phyloP scores from a whole-genome alignment of 768 basidiomycete genomes.

The Auricularia heimuer region DNA sequence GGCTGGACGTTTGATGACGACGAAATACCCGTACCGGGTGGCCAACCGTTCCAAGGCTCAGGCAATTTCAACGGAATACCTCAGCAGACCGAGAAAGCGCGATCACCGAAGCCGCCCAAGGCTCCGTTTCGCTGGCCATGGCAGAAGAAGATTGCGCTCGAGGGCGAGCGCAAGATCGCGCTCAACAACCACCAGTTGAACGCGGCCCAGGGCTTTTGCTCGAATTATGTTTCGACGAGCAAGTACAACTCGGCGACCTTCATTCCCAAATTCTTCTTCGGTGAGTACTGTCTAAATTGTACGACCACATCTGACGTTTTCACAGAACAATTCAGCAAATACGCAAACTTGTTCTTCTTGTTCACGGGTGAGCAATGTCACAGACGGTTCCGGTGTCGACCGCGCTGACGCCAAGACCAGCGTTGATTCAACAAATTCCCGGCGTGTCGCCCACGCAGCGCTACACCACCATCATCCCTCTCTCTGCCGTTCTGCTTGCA shows the following conservation, averaged over 20 bases:
- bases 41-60: conserved; percentile 18
- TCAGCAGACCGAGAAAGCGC: conserved; percentile 13
- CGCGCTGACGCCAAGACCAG: conserved; percentile 19
- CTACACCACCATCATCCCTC: conserved; percentile 91
- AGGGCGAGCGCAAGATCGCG: conserved; percentile 70
- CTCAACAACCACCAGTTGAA: conserved; percentile 65
- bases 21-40: conserved; percentile 30
- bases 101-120: conserved; percentile 13
- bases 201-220: conserved; percentile 51
- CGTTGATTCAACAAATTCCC: conserved; percentile 94
- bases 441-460: conserved; percentile 92
- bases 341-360: conserved; percentile 96
- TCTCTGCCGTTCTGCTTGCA: conserved; percentile 79
- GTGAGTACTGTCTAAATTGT: conserved; percentile 34
- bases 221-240: conserved; percentile 86
- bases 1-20: conserved; percentile 66
- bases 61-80: conserved; percentile 32
- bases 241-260: conserved; percentile 89
- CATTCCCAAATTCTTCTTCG: conserved; percentile 84
- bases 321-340: conserved; percentile 95
- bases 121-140: conserved; percentile 55
- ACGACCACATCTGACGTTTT: not conserved
- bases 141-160: conserved; percentile 53
- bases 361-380: conserved; percentile 49
- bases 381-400: too few relatives aligned